Base-by-base conservation (phyloP, 2,329 filamentous ascomycete genomes). In the Cadophora sp. region DNA sequence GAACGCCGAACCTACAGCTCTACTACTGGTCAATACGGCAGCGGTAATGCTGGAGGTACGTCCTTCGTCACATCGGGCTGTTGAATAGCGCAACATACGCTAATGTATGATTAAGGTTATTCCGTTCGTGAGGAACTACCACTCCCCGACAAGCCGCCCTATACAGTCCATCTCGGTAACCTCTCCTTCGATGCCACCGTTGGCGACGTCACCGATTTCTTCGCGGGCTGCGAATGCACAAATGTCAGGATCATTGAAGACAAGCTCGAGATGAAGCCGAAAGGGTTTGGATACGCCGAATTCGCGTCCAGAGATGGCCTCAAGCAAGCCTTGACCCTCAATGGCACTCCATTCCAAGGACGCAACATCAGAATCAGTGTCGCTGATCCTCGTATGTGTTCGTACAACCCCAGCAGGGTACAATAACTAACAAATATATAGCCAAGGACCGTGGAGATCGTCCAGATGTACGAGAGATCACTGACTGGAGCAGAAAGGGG, bases 271-370 rank as follows among this genome's bases (percentile, higher is more conserved):
- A 89, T 91, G 81, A 94, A 94, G 78, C 96, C 96, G 73, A 99
- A 99, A 85, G 96, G 96, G 60, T 99, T 99, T 77, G 96, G 95
- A 70, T 99, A 99, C 80, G 95, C 97, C 73, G 96, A 99, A 81
- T 99, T 99, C 77, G 89, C 86, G 73, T 91, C 89, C 62, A 83
- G 96, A 55, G 95, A 98, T 61, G 95, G 95, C 68, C 84, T 99
- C 77, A 97, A 97, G 85, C 91, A 94, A 82, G 96, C 96, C 66
- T 87, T 99, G 72, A 88, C 89, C 68, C 87, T 96, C 71, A 94
- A 94, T 77, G 92, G 93, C 76, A 85, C 89, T 69, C 89, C 88
- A 68, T 94, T 98, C 80, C 91, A 97, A 80, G 94, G 94, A 75
- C 91, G 96, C 74, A 92, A 90, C 78, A 94, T 99, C 79, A 90